Base-by-base conservation (phyloP, 2,329 filamentous ascomycete genomes). In the Botrytis aclada region DNA sequence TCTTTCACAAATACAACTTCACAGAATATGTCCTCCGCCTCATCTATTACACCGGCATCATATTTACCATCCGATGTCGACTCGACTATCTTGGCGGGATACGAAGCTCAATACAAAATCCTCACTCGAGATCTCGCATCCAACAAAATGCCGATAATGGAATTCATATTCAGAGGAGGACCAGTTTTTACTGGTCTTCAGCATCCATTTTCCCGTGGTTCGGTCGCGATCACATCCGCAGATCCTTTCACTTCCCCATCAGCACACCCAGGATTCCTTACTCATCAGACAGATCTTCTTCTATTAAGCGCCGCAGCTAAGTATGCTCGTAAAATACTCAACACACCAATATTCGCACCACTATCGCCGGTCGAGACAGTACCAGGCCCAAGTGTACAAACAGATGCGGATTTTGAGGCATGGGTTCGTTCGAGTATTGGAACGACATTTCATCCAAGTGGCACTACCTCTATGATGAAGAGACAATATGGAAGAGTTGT, bases 121-220 rank as follows among this genome's bases (percentile, higher is more conserved):
- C 67, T 71, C 29, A 60, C 47, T 58, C 45, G 65, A 67, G 70
- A 72, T 34, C 70, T 72, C n/a, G 20, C 37, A 69, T 71, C 66
- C 14, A 70, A 61, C 25, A 39, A 47, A 16, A 18, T 65, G n/a
- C 58, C 72, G 32, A 45, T 71, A 8, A 60, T 73, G 32, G 72
- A 73, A 60, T 54, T 73, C 39, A 64, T 65, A 18, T 73, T 41
- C 37, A 9, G 14, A 18, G 72, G 64, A 22, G 60, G 72, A 2
- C 7, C 25, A 41, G 12, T 71, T 12, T 85, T 85, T 69, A 83
- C 85, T 0, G 86, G 86, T 73, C 84, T 89, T 39, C 86, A 87
- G 75, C 89, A 84, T 74, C 82, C 89, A 0, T 86, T 89, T 78
- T 87, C 86, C 6, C 85, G 87, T 0, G 89, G 89, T 0, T 84